Evolutionary conservation across 192 early-diverging fungal genomes (phyloP), one percentile per base, ranked within the genome.

Genomic region (Pilaira anomala): DNA sequence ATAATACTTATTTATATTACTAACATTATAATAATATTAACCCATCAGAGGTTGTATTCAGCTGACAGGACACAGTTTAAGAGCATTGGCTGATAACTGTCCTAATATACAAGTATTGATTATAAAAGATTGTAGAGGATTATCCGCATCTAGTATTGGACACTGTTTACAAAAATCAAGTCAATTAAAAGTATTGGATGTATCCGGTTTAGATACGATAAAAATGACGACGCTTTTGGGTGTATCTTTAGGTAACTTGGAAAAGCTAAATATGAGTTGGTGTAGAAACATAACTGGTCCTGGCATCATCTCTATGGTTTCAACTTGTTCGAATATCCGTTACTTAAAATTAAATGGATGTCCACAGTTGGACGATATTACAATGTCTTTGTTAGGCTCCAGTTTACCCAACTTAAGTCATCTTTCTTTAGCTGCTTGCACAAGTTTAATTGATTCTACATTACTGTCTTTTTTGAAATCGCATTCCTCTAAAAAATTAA

Each of bases 271-370:
- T 42, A 25, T 83, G 3, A 71, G 73, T 2, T 83, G 80, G 80
- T 83, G 80, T 41, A 68, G 73, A 7, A 72, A 80, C 39, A 79
- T 83, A 53, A 74, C 74, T 1, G 75, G 73, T 0, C 45, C 58
- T 7, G 80, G 78, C 2, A 56, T 83, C 1, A 24, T 58, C n/a
- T 59, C 65, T 3, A 49, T 63, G 1, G 39, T 77, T 24, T 48
- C 67, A 14, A 66, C 73, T 16, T 83, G 76, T 61, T 62, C 72
- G 16, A 58, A 53, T 12, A 52, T 83, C 3, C 60, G 53, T 6
- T 63, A 78, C 26, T 33, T 83, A 12, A 77, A 76, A 53, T 25
- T 79, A 6, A 76, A 79, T 12, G 80, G 80, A 0, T 83, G 80
- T 46, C 12, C 68, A 1, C 63, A 62, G 7, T 44, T 83, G 42